Percentiles rank a stretch among this genome's conserved stretches.
These are phyloP conservation scores for Sporothrix brunneoviolacea DNA, from an alignment of 2,329 filamentous ascomycete species.

Conservation along the genomic window DNA sequence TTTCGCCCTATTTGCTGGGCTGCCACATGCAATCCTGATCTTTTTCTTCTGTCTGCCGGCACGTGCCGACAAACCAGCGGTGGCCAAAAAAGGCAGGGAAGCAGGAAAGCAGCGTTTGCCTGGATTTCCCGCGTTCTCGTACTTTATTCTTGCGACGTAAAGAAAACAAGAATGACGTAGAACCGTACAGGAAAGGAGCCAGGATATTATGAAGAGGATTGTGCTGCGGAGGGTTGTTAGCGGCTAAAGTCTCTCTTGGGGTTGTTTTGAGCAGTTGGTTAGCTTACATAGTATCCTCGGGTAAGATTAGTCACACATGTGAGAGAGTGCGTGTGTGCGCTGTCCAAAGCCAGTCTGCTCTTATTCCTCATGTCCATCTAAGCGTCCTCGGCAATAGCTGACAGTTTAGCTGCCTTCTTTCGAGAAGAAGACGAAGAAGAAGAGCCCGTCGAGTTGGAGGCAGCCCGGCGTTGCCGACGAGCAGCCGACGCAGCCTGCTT, in stretches of 20 bases:
- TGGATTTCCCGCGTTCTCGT: too few species aligned
- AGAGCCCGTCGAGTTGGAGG: not conserved
- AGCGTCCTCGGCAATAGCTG: slow-evolving; percentile 44
- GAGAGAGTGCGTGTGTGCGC: too few species aligned
- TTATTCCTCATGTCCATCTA: too few species aligned
- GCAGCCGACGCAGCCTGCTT: slow-evolving; percentile 29
- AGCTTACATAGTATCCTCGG: too few species aligned
- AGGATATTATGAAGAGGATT: too few species aligned
- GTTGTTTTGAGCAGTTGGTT: not conserved
- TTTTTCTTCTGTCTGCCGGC: not conserved
- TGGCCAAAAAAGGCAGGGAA: not conserved
- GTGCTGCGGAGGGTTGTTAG: too few species aligned
- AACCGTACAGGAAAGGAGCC: too few species aligned
- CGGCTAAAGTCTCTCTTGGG: too few species aligned
- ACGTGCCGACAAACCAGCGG: not conserved
- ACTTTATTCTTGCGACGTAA: too few species aligned
- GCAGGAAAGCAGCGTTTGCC: not conserved
- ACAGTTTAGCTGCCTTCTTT: slow-evolving; percentile 48
- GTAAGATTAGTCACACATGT: too few species aligned
- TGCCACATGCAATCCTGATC: not conserved
- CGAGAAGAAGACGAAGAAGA: slow-evolving; percentile 4
- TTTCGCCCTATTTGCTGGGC: not conserved
- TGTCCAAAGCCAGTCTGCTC: too few species aligned
- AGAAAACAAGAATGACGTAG: too few species aligned
- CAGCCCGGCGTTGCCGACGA: slow-evolving; percentile 27